Percentiles rank a stretch among this genome's conserved stretches.
These are phyloP conservation scores for Dillenia suffruticosa DNA, from an alignment of 164 flowering plant genomes.

Conservation along the genomic window DNA sequence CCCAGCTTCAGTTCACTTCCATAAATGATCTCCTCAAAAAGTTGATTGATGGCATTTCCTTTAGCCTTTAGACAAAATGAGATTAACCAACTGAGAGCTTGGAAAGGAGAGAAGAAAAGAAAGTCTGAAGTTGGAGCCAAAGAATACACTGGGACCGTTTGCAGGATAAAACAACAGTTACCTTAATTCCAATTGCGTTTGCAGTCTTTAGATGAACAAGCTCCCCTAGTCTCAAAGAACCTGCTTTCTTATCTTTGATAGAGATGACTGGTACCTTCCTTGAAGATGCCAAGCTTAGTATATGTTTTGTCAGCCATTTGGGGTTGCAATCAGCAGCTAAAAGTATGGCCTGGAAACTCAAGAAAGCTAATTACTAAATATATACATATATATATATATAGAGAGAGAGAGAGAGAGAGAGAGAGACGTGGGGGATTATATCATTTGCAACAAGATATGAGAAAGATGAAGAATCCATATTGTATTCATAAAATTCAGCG, in stretches of 20 bases:
- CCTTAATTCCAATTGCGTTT: conserved; percentile 84
- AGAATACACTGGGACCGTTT: neutral
- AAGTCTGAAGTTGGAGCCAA: neutral
- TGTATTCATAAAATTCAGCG: no score
- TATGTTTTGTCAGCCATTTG: conserved; percentile 63
- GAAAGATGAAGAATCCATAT: no score
- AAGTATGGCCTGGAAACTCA: conserved; percentile 47
- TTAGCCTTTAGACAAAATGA: conserved; percentile 31
- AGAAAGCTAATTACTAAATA: no score
- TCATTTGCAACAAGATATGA: no score
- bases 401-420: no score
- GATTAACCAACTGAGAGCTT: neutral
- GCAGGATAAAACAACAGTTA: conserved; percentile 7
- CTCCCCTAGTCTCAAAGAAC: conserved; percentile 75
- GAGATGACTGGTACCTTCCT: conserved; percentile 63
- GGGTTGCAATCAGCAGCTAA: conserved; percentile 82
- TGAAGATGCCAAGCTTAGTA: conserved; percentile 64
- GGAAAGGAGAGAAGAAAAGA: neutral
- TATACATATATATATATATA: neutral
- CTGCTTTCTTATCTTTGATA: conserved; percentile 53
- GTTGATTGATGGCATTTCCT: conserved; percentile 52
- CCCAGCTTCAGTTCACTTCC: neutral
- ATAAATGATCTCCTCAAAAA: conserved; percentile 34
- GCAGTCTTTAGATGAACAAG: conserved; percentile 78
- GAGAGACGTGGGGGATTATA: no score